Conservation (phyloP, 2,329 filamentous ascomycete genomes). For the Arthrobotrys conoides region DNA sequence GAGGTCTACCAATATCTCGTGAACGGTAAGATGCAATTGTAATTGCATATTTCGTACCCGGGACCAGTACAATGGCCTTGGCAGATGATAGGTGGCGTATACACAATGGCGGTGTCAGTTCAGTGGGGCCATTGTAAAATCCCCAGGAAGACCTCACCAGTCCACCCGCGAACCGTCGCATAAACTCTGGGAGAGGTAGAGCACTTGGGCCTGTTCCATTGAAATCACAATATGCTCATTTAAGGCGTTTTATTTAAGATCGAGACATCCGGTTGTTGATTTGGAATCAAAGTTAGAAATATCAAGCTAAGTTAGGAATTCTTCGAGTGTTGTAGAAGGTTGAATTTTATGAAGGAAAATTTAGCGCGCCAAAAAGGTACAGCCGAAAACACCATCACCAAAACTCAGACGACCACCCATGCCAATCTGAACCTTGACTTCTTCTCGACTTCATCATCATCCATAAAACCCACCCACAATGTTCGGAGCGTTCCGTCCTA, state of each 20-base stretch:
- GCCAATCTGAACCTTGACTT: constrained; percentile 12
- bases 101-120: constrained; percentile 5
- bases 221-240: constrained; percentile 49
- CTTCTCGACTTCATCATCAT: constrained; percentile 27
- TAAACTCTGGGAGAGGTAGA: constrained; percentile 56
- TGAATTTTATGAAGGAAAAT: constrained; percentile 52
- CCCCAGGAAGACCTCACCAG: constrained; percentile 60
- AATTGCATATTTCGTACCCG: background rate
- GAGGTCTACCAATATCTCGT: background rate
- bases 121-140: constrained; percentile 29
- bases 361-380: constrained; percentile 38
- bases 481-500: constrained; percentile 87
- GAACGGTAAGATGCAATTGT: constrained; percentile 25
- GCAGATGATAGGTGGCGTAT: constrained; percentile 16
- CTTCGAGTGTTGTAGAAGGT: constrained; percentile 25
- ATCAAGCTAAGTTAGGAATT: constrained; percentile 9
- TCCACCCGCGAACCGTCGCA: constrained; percentile 54
- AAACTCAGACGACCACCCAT: constrained; percentile 32
- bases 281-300: background rate
- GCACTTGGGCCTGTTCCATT: constrained; percentile 48
- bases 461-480: constrained; percentile 70
- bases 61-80: constrained; percentile 12
- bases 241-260: background rate
- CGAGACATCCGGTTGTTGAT: background rate
- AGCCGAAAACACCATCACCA: constrained; percentile 41